Conservation (phyloP, 2,329 filamentous ascomycete species). For the Celoporthe dispersa region DNA sequence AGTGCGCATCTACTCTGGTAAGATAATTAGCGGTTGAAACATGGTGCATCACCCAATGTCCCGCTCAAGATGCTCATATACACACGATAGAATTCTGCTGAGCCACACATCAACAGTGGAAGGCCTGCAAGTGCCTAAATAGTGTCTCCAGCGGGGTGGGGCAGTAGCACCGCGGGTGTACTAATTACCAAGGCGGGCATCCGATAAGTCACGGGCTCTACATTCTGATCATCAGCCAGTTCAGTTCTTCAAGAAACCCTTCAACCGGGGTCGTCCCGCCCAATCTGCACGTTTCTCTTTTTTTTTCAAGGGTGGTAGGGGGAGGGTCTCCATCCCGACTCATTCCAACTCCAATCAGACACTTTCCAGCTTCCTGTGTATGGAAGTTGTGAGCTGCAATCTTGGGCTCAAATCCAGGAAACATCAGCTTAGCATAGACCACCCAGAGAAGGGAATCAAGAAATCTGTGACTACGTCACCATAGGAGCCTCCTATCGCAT, state of each 20-base stretch:
- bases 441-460: neutral
- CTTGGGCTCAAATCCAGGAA: neutral
- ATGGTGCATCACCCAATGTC: neutral
- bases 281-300: neutral
- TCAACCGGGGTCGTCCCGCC: too few relatives aligned
- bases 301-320: too few relatives aligned
- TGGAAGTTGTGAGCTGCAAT: neutral
- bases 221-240: neutral
- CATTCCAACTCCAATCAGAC: too few relatives aligned
- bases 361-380: neutral
- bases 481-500: accelerated
- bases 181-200: neutral
- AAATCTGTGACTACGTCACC: neutral
- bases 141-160: neutral
- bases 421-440: neutral
- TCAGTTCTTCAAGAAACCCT: neutral
- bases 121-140: neutral
- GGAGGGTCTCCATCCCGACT: too few relatives aligned
- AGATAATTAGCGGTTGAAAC: neutral
- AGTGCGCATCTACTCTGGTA: neutral
- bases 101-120: neutral
- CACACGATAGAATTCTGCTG: neutral
- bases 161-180: neutral
- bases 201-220: neutral
- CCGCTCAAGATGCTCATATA: neutral